Evolutionary conservation across 768 basidiomycete genomes (phyloP).

Genomic region (Grammothele lineata): DNA sequence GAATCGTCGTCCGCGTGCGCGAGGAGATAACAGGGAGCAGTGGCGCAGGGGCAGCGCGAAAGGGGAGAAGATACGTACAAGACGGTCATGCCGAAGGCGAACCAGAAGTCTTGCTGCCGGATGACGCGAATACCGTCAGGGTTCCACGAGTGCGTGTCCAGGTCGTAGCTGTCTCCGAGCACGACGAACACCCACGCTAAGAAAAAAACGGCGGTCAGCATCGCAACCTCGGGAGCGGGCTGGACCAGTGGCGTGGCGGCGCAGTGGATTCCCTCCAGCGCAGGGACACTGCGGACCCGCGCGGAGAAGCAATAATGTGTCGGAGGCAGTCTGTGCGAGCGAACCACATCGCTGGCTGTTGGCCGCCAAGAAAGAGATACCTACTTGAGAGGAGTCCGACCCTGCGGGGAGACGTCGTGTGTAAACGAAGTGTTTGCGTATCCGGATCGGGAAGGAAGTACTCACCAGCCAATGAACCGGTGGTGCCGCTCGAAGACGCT

Average conservation of each 20-base stretch:
- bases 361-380: conserved; percentile 15
- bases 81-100: conserved; percentile 35
- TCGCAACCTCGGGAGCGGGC: neutral
- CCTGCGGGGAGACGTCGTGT: conserved; percentile 21
- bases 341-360: neutral
- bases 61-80: conserved; percentile 26
- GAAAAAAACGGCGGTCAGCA: conserved; percentile 1
- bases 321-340: conserved; percentile 9
- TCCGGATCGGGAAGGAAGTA: conserved; percentile 13
- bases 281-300: conserved; percentile 2
- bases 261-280: no score
- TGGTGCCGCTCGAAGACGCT: conserved; percentile 42
- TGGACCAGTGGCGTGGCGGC: no score
- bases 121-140: conserved; percentile 29
- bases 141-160: conserved; percentile 31
- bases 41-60: no score
- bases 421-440: conserved; percentile 12
- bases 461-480: conserved; percentile 40
- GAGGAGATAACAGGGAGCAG: no score
- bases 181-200: conserved; percentile 39
- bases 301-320: neutral
- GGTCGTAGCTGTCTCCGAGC: conserved; percentile 36
- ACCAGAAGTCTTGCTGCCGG: conserved; percentile 41
- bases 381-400: conserved; percentile 28
- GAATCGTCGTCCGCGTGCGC: no score